Conservation (phyloP, 2,329 filamentous ascomycete genomes). For the Penicillium sp. region DNA sequence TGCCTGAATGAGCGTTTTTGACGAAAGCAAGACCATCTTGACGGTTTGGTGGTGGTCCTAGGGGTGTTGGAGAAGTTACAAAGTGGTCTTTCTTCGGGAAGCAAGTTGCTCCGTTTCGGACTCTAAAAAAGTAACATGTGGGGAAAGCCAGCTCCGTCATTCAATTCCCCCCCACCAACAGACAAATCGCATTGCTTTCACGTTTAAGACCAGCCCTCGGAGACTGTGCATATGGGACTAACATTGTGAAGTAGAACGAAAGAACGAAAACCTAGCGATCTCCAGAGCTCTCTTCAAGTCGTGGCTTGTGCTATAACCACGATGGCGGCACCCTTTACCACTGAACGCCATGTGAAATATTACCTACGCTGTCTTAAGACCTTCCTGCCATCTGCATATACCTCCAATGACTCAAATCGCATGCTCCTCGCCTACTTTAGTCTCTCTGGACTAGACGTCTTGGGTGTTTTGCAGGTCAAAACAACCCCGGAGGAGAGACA, state of each 20-base stretch:
- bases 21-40: conserved; percentile 77
- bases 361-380: conserved; percentile 86
- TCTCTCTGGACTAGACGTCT: conserved; percentile 77
- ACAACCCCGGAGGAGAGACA: conserved; percentile 55
- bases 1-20: conserved; percentile 75
- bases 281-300: not conserved
- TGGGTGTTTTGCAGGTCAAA: conserved; percentile 61
- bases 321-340: conserved; percentile 38
- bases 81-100: conserved; percentile 5
- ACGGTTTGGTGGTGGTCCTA: not conserved
- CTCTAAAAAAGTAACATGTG: conserved; percentile 18
- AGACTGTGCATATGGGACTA: not conserved
- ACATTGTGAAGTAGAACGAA: not conserved
- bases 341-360: conserved; percentile 77
- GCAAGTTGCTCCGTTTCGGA: conserved; percentile 9
- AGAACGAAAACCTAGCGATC: not conserved
- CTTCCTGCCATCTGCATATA: conserved; percentile 79
- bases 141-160: conserved; percentile 18
- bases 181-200: not conserved
- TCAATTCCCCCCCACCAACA: not conserved
- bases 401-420: conserved; percentile 83
- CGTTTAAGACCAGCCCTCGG: not conserved
- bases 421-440: conserved; percentile 89
- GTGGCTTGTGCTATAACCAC: not conserved
- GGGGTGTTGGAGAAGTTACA: not conserved